Conservation (phyloP, 1,284 basidiomycete genomes). For the Rhodotorula sp. region DNA sequence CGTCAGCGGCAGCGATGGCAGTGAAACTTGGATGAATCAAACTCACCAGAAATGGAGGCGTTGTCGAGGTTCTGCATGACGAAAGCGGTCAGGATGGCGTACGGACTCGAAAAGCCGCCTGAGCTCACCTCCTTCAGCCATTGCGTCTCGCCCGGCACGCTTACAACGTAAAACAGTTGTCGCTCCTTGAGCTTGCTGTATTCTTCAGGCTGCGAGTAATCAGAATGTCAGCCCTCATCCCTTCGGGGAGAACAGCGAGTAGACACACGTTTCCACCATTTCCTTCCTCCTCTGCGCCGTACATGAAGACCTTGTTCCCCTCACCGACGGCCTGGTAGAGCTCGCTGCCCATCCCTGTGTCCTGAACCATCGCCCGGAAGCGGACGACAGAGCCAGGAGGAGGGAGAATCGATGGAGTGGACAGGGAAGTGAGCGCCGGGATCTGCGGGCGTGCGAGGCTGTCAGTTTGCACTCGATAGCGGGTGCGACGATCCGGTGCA, state of each 20-base stretch:
- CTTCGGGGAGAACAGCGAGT: too few species aligned
- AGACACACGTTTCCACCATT: slow-evolving; percentile 10
- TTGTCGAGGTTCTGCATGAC: slow-evolving; percentile 18
- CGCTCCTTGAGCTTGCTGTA: slow-evolving; percentile 46
- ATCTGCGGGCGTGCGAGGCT: slow-evolving; percentile 4
- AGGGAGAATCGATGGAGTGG: slow-evolving; percentile 13
- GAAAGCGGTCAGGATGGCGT: neutral
- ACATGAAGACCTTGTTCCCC: slow-evolving; percentile 31
- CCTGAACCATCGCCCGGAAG: slow-evolving; percentile 49
- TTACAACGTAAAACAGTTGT: slow-evolving; percentile 46
- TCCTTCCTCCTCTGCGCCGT: slow-evolving; percentile 41
- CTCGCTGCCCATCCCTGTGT: slow-evolving; percentile 48
- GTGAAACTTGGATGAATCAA: too few species aligned
- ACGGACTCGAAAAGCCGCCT: neutral
- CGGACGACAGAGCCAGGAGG: slow-evolving; percentile 41
- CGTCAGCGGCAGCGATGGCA: neutral
- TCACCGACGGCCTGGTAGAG: slow-evolving; percentile 43
- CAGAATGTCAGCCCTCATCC: neutral
- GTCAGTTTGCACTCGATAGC: neutral
- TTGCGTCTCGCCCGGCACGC: slow-evolving; percentile 45
- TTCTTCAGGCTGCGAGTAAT: slow-evolving; percentile 23
- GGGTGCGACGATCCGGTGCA: neutral
- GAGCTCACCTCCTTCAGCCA: slow-evolving; percentile 42
- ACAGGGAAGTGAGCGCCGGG: slow-evolving; percentile 19
- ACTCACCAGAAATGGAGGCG: slow-evolving; percentile 1